These are phyloP conservation scores for Penicillium crystallinum DNA, from an alignment of 495 filamentous ascomycete species.

Conservation along the genomic window DNA sequence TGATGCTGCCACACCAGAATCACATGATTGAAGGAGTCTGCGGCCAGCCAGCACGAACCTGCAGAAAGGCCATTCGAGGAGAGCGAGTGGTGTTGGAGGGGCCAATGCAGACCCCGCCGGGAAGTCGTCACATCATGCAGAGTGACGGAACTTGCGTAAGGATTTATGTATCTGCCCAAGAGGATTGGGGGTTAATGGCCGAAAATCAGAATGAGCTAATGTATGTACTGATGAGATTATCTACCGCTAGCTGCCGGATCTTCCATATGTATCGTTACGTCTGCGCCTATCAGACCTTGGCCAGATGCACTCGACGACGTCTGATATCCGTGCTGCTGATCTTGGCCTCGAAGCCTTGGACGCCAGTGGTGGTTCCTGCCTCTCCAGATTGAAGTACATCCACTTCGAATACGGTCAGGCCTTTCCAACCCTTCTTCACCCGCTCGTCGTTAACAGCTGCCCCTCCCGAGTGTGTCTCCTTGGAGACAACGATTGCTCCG, in stretches of 20 bases:
- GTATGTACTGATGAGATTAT: slow-evolving; percentile 7
- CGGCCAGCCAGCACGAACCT: slow-evolving; percentile 38
- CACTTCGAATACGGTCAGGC: slow-evolving; percentile 81
- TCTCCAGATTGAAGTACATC: slow-evolving; percentile 76
- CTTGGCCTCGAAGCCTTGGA: slow-evolving; percentile 65
- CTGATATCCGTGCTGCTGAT: slow-evolving; percentile 82
- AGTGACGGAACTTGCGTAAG: slow-evolving; percentile 22
- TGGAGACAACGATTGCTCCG: slow-evolving; percentile 79
- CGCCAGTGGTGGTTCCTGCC: slow-evolving; percentile 26
- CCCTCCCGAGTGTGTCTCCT: slow-evolving; percentile 81
- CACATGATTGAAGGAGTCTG: slow-evolving; percentile 41
- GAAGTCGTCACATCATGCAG: slow-evolving; percentile 28
- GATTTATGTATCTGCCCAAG: slow-evolving; percentile 2
- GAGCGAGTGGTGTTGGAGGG: slow-evolving; percentile 17
- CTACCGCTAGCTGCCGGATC: slow-evolving; percentile 7
- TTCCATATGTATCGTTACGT: slow-evolving; percentile 2
- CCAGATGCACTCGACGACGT: slow-evolving; percentile 42
- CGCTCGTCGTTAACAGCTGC: slow-evolving; percentile 77
- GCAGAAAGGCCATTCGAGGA: slow-evolving; percentile 21
- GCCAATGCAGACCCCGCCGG: slow-evolving; percentile 25
- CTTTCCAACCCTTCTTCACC: slow-evolving; percentile 68
- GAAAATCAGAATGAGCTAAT: slow-evolving; percentile 14
- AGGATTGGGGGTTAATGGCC: slow-evolving; percentile 21
- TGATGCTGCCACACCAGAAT: slow-evolving; percentile 21
- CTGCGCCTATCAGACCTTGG: slow-evolving; percentile 24